A percentile compares a stretch with the other conserved stretches of the same genome.
phyloP scores from a whole-genome alignment of 1,284 basidiomycete genomes.

The Takashimella koratensis region DNA sequence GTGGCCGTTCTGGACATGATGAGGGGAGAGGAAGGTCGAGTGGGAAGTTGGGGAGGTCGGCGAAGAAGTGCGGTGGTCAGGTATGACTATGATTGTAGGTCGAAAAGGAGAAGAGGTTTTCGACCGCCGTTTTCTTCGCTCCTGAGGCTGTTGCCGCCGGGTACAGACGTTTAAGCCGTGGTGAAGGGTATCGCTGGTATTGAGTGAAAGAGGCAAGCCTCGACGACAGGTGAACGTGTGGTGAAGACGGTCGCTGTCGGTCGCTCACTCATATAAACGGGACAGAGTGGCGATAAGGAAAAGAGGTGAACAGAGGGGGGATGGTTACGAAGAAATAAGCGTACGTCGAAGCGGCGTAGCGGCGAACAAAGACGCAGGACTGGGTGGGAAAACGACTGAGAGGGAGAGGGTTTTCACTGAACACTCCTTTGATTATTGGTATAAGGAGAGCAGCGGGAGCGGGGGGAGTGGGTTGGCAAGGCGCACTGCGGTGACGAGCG shows the following conservation, averaged over 20 bases:
- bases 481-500: too few species aligned
- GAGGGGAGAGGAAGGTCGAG: conserved; percentile 7
- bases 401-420: background rate
- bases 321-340: background rate
- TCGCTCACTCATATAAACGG: background rate
- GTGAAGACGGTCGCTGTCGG: background rate
- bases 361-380: background rate
- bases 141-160: conserved; percentile 13
- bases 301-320: background rate
- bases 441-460: background rate
- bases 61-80: conserved; percentile 46
- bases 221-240: too few species aligned
- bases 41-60: conserved; percentile 31
- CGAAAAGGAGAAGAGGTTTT: conserved; percentile 4
- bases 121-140: conserved; percentile 45
- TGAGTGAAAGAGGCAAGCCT: too few species aligned
- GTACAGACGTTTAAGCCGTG: too few species aligned
- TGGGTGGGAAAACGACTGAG: background rate
- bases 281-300: background rate
- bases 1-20: conserved; percentile 41
- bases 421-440: background rate
- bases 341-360: background rate
- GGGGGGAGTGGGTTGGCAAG: background rate
- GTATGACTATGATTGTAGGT: conserved; percentile 34
- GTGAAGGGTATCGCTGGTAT: too few species aligned